These are phyloP conservation scores for Gnaphalium uliginosum DNA, from an alignment of 129 eudicot species.

Conservation along the genomic window DNA sequence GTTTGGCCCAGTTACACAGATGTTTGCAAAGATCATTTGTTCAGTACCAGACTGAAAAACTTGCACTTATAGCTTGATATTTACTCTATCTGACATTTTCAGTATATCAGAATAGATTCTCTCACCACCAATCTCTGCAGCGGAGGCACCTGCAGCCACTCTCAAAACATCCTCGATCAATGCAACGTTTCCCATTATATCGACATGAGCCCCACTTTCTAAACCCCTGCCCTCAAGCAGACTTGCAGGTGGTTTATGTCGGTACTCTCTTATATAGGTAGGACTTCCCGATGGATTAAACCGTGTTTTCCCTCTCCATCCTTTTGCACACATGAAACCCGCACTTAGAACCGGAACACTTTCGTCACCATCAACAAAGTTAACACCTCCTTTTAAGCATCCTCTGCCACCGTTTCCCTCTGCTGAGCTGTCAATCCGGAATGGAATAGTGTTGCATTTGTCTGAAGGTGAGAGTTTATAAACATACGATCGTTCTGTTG, in stretches of 20 bases:
- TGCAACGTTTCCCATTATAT: conserved; percentile 75
- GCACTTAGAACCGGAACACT: conserved; percentile 72
- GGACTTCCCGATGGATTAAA: conserved; percentile 74
- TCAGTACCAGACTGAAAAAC: conserved; percentile 10
- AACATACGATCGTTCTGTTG: conserved; percentile 83
- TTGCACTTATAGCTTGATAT: conserved; percentile 43
- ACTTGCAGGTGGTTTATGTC: conserved; percentile 65
- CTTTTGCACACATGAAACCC: conserved; percentile 85
- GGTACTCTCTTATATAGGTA: conserved; percentile 59
- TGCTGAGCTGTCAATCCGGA: conserved; percentile 76
- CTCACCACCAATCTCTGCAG: conserved; percentile 72
- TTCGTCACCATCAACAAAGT: conserved; percentile 74
- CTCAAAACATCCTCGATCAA: conserved; percentile 77
- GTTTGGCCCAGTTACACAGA: not conserved
- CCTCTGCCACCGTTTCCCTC: conserved; percentile 42
- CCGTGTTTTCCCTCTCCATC: conserved; percentile 76
- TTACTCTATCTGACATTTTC: conserved; percentile 61
- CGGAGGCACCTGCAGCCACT: conserved; percentile 81
- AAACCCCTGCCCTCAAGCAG: conserved; percentile 67
- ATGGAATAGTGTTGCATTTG: conserved; percentile 68
- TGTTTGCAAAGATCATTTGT: conserved; percentile 1
- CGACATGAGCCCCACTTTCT: conserved; percentile 78
- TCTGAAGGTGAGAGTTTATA: conserved; percentile 71
- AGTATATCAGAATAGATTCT: conserved; percentile 63
- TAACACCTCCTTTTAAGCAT: conserved; percentile 66